Evolutionary conservation across 1,284 basidiomycete genomes (phyloP), one percentile per base, ranked within the genome.

Genomic region (Trichosporon sp.): DNA sequence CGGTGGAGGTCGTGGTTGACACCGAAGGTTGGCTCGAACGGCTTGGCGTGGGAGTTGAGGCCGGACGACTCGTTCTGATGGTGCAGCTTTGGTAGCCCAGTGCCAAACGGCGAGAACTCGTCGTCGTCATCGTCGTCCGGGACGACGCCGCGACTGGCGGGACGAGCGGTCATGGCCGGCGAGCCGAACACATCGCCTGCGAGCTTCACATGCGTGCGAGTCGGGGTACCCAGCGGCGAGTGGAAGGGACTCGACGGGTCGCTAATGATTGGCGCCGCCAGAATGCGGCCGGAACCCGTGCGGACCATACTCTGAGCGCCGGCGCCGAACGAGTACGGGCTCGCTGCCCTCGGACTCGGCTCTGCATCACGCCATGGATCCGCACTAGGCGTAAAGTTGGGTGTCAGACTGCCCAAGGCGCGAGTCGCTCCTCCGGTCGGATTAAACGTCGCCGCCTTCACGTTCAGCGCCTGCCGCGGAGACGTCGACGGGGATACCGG

Each of bases 211-310:
- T 70, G 69, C 1, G 61, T 65, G 29, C 70, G 66, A 21, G 72
- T 73, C 8, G 76, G 76, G 11, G 74, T 78, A n/a, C 74, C 75
- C 11, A 78, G 63, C 5, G 77, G 74, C 32, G 76, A 76, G 58
- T 79, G 84, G 23, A 87, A 82, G n/a, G 86, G 81, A 4, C 83
- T 83, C 59, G 86, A 86, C 29, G 73, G 73, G 68, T 91, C 90
- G 59, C 89, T 88, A 36, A 92, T 85, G 32, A 95, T 83, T 3
- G 92, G 92, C 1, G 91, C 89, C 9, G 91, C 92, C 66, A 94
- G 92, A 34, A 91, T 91, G 9, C 94, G 84, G 74, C 91, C 94
- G 2, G 91, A 92, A 0, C 86, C 87, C 59, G 91, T 79, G 27
- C 79, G 70, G 14, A 71, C 68, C 72, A 80, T 76, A 33, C 70